Percentiles rank a stretch among this genome's conserved stretches.
These are phyloP conservation scores for Iris macrosiphon DNA, from an alignment of 106 monocot species.

Conservation along the genomic window DNA sequence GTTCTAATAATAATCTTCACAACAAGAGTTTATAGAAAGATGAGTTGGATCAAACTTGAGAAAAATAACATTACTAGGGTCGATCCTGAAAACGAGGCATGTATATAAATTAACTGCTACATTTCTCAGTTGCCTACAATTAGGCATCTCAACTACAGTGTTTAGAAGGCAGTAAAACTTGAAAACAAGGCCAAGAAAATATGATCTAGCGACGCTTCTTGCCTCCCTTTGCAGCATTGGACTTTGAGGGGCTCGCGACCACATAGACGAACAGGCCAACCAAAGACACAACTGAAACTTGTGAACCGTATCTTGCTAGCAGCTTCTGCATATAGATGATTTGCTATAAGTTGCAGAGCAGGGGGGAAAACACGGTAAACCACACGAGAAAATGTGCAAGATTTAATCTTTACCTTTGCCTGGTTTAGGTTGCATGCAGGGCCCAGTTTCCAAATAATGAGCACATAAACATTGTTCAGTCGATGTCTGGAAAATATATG, in stretches of 20 bases:
- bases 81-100: too few relatives aligned
- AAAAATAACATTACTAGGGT: too few relatives aligned
- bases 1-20: too few relatives aligned
- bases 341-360: neutral
- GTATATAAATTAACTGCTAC: too few relatives aligned
- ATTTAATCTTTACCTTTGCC: constrained; percentile 61
- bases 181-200: too few relatives aligned
- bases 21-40: too few relatives aligned
- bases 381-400: too few relatives aligned
- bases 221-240: constrained; percentile 35
- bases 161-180: too few relatives aligned
- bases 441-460: neutral
- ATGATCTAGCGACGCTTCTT: constrained; percentile 56
- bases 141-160: too few relatives aligned
- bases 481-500: neutral
- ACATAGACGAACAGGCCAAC: constrained; percentile 64
- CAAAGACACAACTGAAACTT: constrained; percentile 57
- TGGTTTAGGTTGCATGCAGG: constrained; percentile 8
- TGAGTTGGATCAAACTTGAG: too few relatives aligned
- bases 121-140: too few relatives aligned
- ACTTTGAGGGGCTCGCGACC: constrained; percentile 63
- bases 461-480: neutral
- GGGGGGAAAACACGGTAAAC: too few relatives aligned
- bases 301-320: constrained; percentile 62
- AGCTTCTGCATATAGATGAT: constrained; percentile 51